Percentiles rank a stretch among this genome's conserved stretches.
These are phyloP conservation scores for Globisporangium okanoganense DNA, from an alignment of 352 stramenopile genomes.

Conservation along the genomic window DNA sequence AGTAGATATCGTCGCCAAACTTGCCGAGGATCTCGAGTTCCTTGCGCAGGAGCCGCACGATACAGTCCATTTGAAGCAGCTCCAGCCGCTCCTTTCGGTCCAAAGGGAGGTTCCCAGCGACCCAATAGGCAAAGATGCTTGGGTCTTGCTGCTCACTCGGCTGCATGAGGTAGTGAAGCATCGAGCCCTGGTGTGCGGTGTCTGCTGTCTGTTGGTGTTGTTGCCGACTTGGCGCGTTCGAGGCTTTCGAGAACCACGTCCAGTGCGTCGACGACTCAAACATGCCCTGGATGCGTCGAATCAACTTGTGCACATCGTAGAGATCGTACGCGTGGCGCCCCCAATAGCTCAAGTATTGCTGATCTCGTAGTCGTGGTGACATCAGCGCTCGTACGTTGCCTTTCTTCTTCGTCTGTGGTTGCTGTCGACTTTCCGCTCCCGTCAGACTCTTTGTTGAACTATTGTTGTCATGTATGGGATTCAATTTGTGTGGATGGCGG, in stretches of 20 bases:
- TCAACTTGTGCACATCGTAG: conserved; percentile 57
- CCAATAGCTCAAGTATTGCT: conserved; percentile 53
- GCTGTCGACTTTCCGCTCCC: background rate
- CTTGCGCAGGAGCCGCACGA: conserved; percentile 49
- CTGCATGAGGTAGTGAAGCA: conserved; percentile 27
- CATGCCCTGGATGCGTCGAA: conserved; percentile 60
- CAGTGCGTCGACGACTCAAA: conserved; percentile 70
- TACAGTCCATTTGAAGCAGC: conserved; percentile 53
- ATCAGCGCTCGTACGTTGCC: background rate
- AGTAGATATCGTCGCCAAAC: conserved; percentile 64
- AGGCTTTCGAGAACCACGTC: conserved; percentile 57
- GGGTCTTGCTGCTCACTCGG: conserved; percentile 44
- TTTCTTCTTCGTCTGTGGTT: conserved; percentile 13
- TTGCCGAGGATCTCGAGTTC: conserved; percentile 58
- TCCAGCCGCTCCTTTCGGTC: conserved; percentile 53
- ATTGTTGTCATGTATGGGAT: background rate
- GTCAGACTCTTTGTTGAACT: background rate
- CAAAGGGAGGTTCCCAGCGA: conserved; percentile 66
- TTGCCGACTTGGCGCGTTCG: conserved; percentile 4
- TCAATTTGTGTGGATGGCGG: conserved; percentile 6
- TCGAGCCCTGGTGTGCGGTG: conserved; percentile 18
- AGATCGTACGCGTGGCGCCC: conserved; percentile 35
- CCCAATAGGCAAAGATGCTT: conserved; percentile 76
- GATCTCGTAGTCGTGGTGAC: conserved; percentile 9
- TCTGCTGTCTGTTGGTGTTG: conserved; percentile 18